Base-by-base conservation (phyloP, 2,329 filamentous ascomycete genomes). In the Penicillium sp. region DNA sequence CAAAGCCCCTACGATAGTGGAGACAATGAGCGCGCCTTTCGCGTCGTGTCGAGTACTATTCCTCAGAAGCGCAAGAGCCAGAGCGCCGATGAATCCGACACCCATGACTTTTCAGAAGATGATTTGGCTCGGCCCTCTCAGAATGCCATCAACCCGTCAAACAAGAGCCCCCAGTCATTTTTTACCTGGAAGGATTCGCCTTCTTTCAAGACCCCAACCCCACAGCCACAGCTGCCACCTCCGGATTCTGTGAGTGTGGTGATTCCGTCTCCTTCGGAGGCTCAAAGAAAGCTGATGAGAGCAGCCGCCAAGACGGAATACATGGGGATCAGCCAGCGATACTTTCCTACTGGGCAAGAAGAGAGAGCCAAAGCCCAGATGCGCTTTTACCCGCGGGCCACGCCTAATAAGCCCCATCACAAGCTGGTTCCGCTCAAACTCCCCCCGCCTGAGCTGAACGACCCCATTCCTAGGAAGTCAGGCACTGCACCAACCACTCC, bases 191-290 rank as follows among this genome's bases (percentile, higher is more conserved):
- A 31, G 28, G 8, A 8, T 1, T 8, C 28, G 28, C 28, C 28
- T 31, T 6, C 5, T 7, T 39, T 20, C 7, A 28, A 8, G 7
- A 54, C 51, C 12, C 51, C 49, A 1, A 55, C 41, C 17, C 39
- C 31, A 5, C 20, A n/a, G 15, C n/a, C 34, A 25, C 34, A 52
- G 6, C 22, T 38, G 11, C 34, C 17, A 5, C 34, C 35, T 5
- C 4, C 3, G 15, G 12, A 49, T 14, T 39, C 51, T 3, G 11
- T 68, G 15, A 65, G 59, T 15, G 70, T 72, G 1, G 64, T 71
- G 3, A 56, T 72, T 14, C 68, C 70, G 1, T 68, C 68, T 7
- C 69, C 70, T 0, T 69, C 70, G 1, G 47, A 43, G 15, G 57
- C 63, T n/a, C 61, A 67, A 8, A 59, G 54, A 31, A 52, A 52